Base-by-base conservation (phyloP, 192 early-diverging fungal species). In the Gamsiella multidivaricata region DNA sequence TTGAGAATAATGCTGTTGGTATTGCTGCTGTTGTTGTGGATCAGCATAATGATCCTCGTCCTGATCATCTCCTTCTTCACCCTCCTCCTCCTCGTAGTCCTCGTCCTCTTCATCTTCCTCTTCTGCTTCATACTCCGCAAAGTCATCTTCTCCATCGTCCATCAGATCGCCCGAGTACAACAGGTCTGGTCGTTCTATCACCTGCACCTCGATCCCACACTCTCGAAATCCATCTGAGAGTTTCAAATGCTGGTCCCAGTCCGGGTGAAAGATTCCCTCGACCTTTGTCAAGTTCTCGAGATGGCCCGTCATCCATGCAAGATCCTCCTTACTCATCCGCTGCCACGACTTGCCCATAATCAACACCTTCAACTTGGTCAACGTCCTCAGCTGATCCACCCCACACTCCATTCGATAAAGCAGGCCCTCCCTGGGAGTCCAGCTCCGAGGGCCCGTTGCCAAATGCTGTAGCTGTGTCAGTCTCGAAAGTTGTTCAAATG, bases 321-420 rank as follows among this genome's bases (percentile, higher is more conserved):
- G 53, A n/a, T 68, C 73, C 43, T 33, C 36, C 1, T 37, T 18
- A 6, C 1, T 23, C 59, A 76, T 68, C 25, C 18, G 25, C 11
- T 68, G 64, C 11, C 17, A 32, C 0, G 64, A 41, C 1, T 23
- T 7, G 5, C 39, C 31, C 23, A 62, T 8, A 23, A 43, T 49
- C 46, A 76, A 32, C 2, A 49, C 20, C 33, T 23, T 39, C 54
- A 76, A 20, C 45, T 55, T 61, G 3, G 34, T 61, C 45, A 68
- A n/a, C 0, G 57, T 50, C 51, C 50, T 34, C 15, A 67, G 34
- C 15, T 41, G 36, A 15, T 31, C 58, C 53, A 76, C 3, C 6
- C 73, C 73, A 22, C 14, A 18, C 12, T 68, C 46, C n/a, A 76
- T 14, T 31, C 20, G 36, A 23, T 61, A 68, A 0, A 54, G 33